Percentiles rank a stretch among this genome's conserved stretches.
Evolutionary conservation across 2,329 filamentous ascomycete species (phyloP).

Genomic region (Corinectria fuckeliana): DNA sequence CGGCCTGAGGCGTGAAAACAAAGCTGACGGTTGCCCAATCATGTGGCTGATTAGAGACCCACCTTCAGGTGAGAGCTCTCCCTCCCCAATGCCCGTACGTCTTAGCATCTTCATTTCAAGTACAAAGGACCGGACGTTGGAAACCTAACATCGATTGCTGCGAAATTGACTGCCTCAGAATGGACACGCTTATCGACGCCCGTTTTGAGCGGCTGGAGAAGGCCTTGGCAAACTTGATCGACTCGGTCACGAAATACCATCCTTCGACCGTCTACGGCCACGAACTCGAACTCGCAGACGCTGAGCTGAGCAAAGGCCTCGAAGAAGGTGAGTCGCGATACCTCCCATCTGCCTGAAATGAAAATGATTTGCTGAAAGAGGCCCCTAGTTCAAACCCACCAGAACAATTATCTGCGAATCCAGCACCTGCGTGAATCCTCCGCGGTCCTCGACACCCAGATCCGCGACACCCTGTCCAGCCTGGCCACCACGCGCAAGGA

Average conservation of each 20-base stretch:
- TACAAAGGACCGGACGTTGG: neutral
- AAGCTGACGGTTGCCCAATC: slow-evolving; percentile 29
- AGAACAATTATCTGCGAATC: slow-evolving; percentile 75
- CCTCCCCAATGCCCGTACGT: slow-evolving; percentile 3
- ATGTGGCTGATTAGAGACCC: neutral
- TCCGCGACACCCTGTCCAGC: slow-evolving; percentile 72
- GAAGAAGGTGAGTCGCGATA: slow-evolving; percentile 60
- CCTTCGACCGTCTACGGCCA: slow-evolving; percentile 71
- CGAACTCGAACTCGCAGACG: slow-evolving; percentile 75
- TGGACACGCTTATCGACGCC: slow-evolving; percentile 68
- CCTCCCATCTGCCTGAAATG: neutral
- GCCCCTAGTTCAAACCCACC: slow-evolving; percentile 70
- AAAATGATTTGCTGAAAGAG: slow-evolving; percentile 12
- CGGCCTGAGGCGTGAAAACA: slow-evolving; percentile 42
- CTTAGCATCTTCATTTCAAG: neutral
- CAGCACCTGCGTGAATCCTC: slow-evolving; percentile 71
- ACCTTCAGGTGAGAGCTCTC: slow-evolving; percentile 31
- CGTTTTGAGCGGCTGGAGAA: slow-evolving; percentile 72
- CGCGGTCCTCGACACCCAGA: slow-evolving; percentile 71
- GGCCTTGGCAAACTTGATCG: slow-evolving; percentile 72
- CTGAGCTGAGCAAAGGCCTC: slow-evolving; percentile 69
- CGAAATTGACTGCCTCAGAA: slow-evolving; percentile 39
- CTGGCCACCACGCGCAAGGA: slow-evolving; percentile 77
- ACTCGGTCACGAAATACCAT: slow-evolving; percentile 83
- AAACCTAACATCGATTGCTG: neutral